A percentile compares a stretch with the other conserved stretches of the same genome.
phyloP scores from a whole-genome alignment of 805 yeast genomes.

The Schwanniomyces sp. region DNA sequence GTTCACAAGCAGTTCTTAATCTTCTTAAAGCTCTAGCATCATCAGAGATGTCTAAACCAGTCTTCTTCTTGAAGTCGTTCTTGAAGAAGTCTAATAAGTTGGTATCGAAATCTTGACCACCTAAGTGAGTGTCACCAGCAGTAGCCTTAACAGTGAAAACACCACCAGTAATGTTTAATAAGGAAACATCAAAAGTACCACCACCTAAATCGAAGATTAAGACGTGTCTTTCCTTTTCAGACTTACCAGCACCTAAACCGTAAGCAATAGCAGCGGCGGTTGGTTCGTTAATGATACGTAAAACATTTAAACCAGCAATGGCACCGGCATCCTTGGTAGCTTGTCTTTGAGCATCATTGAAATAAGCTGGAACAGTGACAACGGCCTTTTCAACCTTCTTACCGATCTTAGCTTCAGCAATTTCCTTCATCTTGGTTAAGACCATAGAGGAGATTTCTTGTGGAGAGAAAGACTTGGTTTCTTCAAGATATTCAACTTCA shows the following conservation, averaged over 20 bases:
- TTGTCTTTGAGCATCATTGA: slow-evolving; percentile 52
- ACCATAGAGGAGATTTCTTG: slow-evolving; percentile 52
- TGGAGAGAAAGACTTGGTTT: slow-evolving; percentile 47
- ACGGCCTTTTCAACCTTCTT: slow-evolving; percentile 60
- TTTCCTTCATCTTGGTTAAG: slow-evolving; percentile 55
- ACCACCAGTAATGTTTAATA: slow-evolving; percentile 91
- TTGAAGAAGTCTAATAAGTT: slow-evolving; percentile 49
- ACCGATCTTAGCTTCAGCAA: slow-evolving; percentile 90
- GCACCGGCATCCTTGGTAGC: slow-evolving; percentile 55
- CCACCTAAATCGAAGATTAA: slow-evolving; percentile 95
- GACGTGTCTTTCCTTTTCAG: slow-evolving; percentile 62
- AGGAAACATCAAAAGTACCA: slow-evolving; percentile 96
- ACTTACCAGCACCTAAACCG: slow-evolving; percentile 80
- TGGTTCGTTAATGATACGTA: slow-evolving; percentile 51
- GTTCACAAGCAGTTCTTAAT: slow-evolving; percentile 53
- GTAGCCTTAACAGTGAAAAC: slow-evolving; percentile 96
- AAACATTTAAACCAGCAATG: slow-evolving; percentile 50
- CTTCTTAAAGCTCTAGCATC: slow-evolving; percentile 52
- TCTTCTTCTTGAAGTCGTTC: slow-evolving; percentile 47
- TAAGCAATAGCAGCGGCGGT: slow-evolving; percentile 98
- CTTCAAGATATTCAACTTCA: slow-evolving; percentile 48
- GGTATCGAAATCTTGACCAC: slow-evolving; percentile 55
- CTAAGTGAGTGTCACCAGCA: slow-evolving; percentile 53
- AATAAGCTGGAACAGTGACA: slow-evolving; percentile 51
- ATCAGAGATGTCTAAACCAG: slow-evolving; percentile 45